Conservation (phyloP, 352 stramenopile genomes). For the Pythium aphanidermatum region DNA sequence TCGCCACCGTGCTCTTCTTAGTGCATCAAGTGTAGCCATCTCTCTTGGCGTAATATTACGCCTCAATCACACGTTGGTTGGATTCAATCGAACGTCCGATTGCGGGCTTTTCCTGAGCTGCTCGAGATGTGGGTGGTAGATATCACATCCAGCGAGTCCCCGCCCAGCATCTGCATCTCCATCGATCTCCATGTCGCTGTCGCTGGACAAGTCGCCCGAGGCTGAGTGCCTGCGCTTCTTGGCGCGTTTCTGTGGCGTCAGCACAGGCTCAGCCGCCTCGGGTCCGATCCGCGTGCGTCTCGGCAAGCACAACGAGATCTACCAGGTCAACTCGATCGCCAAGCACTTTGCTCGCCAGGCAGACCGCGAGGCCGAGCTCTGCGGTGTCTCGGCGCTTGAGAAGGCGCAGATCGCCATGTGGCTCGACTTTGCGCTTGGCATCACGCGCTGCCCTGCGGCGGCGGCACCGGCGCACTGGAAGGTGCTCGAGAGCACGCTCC, state of each 20-base stretch:
- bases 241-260: slow-evolving; percentile 75
- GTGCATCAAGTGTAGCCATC: too few species aligned
- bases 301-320: slow-evolving; percentile 63
- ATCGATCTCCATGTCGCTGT: slow-evolving; percentile 55
- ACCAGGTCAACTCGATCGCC: slow-evolving; percentile 67
- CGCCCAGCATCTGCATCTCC: too few species aligned
- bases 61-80: too few species aligned
- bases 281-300: slow-evolving; percentile 70
- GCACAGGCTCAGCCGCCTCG: slow-evolving; percentile 58
- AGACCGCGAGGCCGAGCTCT: slow-evolving; percentile 67
- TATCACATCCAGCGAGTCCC: too few species aligned
- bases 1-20: too few species aligned
- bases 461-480: slow-evolving; percentile 47
- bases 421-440: slow-evolving; percentile 54
- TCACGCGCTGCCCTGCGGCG: slow-evolving; percentile 31
- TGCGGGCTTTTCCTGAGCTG: too few species aligned
- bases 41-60: too few species aligned
- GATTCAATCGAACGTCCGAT: too few species aligned
- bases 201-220: slow-evolving; percentile 67
- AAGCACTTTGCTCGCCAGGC: slow-evolving; percentile 69
- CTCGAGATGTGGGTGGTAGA: too few species aligned
- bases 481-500: slow-evolving; percentile 49
- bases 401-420: slow-evolving; percentile 72
- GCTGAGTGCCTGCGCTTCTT: slow-evolving; percentile 78
- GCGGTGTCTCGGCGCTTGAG: slow-evolving; percentile 53